A percentile compares a stretch with the other conserved stretches of the same genome.
phyloP scores from a whole-genome alignment of 768 basidiomycete genomes.

The Roridomyces roridus region DNA sequence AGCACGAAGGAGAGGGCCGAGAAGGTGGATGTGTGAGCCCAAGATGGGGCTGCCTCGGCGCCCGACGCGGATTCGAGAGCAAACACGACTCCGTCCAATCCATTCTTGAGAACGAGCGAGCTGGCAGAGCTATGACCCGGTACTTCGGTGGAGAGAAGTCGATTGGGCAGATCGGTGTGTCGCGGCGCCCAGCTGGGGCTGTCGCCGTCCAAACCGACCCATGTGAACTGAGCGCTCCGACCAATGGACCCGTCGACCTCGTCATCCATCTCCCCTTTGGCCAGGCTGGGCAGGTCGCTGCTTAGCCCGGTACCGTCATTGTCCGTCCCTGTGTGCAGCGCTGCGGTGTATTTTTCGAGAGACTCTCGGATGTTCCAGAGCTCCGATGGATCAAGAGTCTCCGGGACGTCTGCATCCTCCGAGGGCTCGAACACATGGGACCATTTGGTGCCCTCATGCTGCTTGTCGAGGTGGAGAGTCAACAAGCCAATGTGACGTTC shows the following conservation, averaged over 20 bases:
- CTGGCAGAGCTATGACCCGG: conserved; percentile 52
- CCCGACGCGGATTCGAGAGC: conserved; percentile 43
- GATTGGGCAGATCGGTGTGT: conserved; percentile 39
- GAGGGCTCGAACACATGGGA: conserved; percentile 72
- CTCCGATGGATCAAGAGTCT: conserved; percentile 88
- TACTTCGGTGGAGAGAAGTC: conserved; percentile 73
- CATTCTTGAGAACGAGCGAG: conserved; percentile 70
- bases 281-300: conserved; percentile 76
- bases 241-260: conserved; percentile 85
- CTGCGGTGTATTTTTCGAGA: conserved; percentile 85
- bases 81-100: conserved; percentile 76
- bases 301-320: conserved; percentile 69
- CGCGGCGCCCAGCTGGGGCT: conserved; percentile 44
- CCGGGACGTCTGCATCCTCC: conserved; percentile 75
- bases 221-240: conserved; percentile 65
- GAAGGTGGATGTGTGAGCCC: conserved; percentile 85
- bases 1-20: conserved; percentile 93
- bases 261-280: conserved; percentile 90
- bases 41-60: conserved; percentile 41
- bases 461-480: conserved; percentile 87
- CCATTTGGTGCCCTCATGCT: conserved; percentile 85
- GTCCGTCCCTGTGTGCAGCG: conserved; percentile 64
- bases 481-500: conserved; percentile 72
- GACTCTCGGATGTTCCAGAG: conserved; percentile 79
- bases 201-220: conserved; percentile 62